phyloP scores from a whole-genome alignment of 2,329 filamentous ascomycete genomes.

The Chaetomiaceae sp. region DNA sequence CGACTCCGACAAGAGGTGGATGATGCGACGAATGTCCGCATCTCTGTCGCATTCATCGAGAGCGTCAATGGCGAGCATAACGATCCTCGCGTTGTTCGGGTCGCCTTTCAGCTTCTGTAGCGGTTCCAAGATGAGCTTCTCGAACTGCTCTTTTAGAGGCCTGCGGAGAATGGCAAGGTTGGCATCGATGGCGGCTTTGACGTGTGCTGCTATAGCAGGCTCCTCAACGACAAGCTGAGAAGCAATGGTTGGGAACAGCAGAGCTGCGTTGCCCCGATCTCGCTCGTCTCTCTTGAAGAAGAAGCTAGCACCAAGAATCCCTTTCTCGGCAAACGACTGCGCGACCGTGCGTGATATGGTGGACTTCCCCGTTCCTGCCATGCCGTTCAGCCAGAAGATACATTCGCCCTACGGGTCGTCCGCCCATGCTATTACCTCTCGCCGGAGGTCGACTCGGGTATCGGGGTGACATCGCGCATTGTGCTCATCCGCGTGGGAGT shows the following conservation, averaged over 20 bases:
- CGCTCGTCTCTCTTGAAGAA: slow-evolving; percentile 43
- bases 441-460: slow-evolving; percentile 33
- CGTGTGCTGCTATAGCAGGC: slow-evolving; percentile 27
- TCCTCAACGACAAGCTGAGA: slow-evolving; percentile 30
- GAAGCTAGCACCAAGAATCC: slow-evolving; percentile 36
- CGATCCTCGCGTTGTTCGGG: not conserved
- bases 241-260: slow-evolving; percentile 37
- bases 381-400: slow-evolving; percentile 37
- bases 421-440: slow-evolving; percentile 30
- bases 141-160: slow-evolving; percentile 36
- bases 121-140: slow-evolving; percentile 37
- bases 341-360: slow-evolving; percentile 36
- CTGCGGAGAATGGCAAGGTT: slow-evolving; percentile 28
- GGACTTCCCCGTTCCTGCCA: slow-evolving; percentile 39
- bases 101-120: not conserved
- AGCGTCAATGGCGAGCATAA: slow-evolving; percentile 8
- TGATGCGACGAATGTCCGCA: slow-evolving; percentile 29
- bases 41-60: slow-evolving; percentile 27
- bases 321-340: slow-evolving; percentile 7
- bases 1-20: slow-evolving; percentile 30
- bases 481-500: slow-evolving; percentile 34
- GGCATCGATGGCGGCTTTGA: slow-evolving; percentile 31
- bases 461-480: slow-evolving; percentile 30
- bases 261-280: slow-evolving; percentile 34
- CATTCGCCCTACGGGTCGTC: slow-evolving; percentile 19